Conservation (phyloP, 2,329 filamentous ascomycete species). For the Albophoma yamanashiensis region DNA sequence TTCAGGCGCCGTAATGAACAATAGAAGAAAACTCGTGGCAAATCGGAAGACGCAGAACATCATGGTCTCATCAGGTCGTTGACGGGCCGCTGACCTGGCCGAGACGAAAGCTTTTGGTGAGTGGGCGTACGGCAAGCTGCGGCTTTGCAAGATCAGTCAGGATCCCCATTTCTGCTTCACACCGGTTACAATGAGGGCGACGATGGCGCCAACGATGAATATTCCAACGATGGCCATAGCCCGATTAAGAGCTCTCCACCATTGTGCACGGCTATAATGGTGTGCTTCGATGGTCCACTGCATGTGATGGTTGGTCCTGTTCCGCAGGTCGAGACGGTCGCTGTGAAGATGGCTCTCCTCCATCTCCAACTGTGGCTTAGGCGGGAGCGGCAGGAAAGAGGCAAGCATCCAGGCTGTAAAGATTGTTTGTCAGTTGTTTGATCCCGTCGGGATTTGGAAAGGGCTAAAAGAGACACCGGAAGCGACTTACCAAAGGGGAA, state of each 20-base stretch:
- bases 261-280: slow-evolving; percentile 40
- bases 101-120: background rate
- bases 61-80: background rate
- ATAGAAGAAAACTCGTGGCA: background rate
- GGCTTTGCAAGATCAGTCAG: slow-evolving; percentile 5
- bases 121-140: background rate
- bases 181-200: slow-evolving; percentile 41
- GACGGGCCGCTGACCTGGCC: background rate
- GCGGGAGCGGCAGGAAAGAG: slow-evolving; percentile 61
- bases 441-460: background rate
- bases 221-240: slow-evolving; percentile 46
- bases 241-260: slow-evolving; percentile 51
- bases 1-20: background rate
- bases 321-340: slow-evolving; percentile 26
- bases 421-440: background rate
- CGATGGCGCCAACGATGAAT: slow-evolving; percentile 39
- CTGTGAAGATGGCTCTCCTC: slow-evolving; percentile 33
- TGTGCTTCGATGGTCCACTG: slow-evolving; percentile 30
- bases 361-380: slow-evolving; percentile 40
- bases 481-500: slow-evolving; percentile 55
- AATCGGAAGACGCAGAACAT: background rate
- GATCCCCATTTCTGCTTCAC: slow-evolving; percentile 36
- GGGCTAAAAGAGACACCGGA: background rate
- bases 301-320: slow-evolving; percentile 21
- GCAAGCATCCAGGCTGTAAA: slow-evolving; percentile 66